Percentiles rank a stretch among this genome's conserved stretches.
Conservation (phyloP, 1,139 yeast species). For the Kodamaea sp. region DNA sequence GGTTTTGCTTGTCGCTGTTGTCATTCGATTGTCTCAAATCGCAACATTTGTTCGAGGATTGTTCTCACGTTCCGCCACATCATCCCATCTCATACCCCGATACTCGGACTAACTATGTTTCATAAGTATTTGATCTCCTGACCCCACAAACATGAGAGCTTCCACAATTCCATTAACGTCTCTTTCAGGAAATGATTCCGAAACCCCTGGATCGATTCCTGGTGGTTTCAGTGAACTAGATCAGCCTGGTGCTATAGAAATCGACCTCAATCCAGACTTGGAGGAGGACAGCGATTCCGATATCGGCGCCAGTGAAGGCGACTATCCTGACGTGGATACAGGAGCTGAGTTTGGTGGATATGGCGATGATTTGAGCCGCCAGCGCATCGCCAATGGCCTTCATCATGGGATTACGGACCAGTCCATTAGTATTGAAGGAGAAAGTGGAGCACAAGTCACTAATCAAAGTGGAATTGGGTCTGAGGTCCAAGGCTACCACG, state of each 20-base stretch:
- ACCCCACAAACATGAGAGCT: too few species aligned
- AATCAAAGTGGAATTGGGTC: neutral
- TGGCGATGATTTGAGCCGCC: constrained; percentile 1
- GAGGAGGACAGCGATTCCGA: constrained; percentile 23
- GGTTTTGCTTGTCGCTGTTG: too few species aligned
- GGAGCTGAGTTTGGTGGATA: neutral
- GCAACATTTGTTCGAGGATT: too few species aligned
- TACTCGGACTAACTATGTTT: too few species aligned
- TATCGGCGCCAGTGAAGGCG: constrained; percentile 9
- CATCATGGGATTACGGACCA: constrained; percentile 6
- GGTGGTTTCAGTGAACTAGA: too few species aligned
- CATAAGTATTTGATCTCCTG: too few species aligned
- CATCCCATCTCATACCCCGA: too few species aligned
- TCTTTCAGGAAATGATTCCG: too few species aligned
- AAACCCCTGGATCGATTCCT: too few species aligned
- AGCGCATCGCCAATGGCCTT: constrained; percentile 4
- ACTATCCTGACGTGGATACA: constrained; percentile 1
- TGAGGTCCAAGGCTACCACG: constrained; percentile 2
- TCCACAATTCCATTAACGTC: too few species aligned
- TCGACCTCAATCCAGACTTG: constrained; percentile 45
- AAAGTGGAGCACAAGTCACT: neutral
- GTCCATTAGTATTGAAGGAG: neutral
- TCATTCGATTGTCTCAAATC: too few species aligned
- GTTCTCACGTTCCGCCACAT: too few species aligned
- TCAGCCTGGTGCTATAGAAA: constrained; percentile 20